Conservation (phyloP, 169 alveolate genomes). For the Amoebophrya sp. region DNA sequence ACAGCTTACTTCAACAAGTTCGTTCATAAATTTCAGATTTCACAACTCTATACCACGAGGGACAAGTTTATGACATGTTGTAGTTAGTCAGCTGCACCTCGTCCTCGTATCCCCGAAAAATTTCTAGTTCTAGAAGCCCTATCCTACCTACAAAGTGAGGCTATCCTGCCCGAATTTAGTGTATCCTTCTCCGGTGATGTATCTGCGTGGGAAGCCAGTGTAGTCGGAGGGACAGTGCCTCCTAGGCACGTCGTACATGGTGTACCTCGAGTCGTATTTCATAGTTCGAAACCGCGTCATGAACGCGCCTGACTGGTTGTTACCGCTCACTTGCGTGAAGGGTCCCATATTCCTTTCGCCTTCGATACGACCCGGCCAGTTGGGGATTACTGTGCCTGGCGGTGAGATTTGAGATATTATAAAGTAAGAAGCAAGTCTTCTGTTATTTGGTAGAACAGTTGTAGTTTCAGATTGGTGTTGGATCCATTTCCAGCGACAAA, state of each 20-base stretch:
- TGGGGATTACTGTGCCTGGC: background rate
- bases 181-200: background rate
- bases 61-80: no score
- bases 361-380: background rate
- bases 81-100: no score
- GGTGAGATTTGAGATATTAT: no score
- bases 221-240: background rate
- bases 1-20: no score
- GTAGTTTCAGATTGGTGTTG: background rate
- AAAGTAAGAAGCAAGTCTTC: no score
- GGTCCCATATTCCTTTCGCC: background rate
- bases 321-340: background rate
- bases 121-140: no score
- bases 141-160: background rate
- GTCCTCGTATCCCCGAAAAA: no score
- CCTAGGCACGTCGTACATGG: background rate
- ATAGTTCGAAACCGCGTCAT: background rate
- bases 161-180: background rate
- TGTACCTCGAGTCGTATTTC: background rate
- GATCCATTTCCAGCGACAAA: no score
- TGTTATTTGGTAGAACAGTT: background rate
- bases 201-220: background rate
- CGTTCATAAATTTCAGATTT: no score
- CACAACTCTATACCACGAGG: no score
- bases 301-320: constrained; percentile 22